Percentiles rank a stretch among this genome's conserved stretches.
phyloP scores from a whole-genome alignment of 2,329 filamentous ascomycete species.

The Ramularia collo-cygni region DNA sequence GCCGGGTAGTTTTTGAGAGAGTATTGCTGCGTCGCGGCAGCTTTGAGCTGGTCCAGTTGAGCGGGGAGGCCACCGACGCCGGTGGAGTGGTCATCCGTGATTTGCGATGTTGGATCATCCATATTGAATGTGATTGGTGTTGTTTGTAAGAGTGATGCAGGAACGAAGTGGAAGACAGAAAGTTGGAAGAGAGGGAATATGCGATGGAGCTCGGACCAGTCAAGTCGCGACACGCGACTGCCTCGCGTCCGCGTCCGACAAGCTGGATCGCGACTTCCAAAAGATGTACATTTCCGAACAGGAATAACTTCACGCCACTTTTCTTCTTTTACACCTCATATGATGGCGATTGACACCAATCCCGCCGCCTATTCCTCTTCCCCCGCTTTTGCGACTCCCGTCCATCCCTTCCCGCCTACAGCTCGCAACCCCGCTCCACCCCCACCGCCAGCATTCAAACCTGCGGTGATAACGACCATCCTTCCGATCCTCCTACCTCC shows the following conservation, averaged over 20 bases:
- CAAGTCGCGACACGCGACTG: no score
- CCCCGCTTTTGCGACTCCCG: slow-evolving; percentile 81
- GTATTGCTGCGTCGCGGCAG: slow-evolving; percentile 77
- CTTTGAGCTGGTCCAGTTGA: slow-evolving; percentile 59
- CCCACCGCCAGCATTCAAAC: slow-evolving; percentile 42
- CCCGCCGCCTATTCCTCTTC: slow-evolving; percentile 65
- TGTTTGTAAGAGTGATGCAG: no score
- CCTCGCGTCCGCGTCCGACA: no score
- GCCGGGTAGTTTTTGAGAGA: slow-evolving; percentile 81
- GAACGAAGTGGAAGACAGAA: no score
- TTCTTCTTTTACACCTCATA: neutral
- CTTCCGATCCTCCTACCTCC: slow-evolving; percentile 86
- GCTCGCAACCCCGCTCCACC: slow-evolving; percentile 40
- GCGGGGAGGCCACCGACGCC: slow-evolving; percentile 1
- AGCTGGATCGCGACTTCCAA: no score
- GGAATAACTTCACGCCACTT: no score
- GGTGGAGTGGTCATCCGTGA: neutral
- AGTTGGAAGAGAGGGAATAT: no score
- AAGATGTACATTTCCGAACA: no score
- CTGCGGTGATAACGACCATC: slow-evolving; percentile 54
- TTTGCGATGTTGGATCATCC: neutral
- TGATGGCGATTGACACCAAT: slow-evolving; percentile 5
- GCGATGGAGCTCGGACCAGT: slow-evolving; percentile 1
- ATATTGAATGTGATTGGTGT: no score
- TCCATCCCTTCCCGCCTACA: slow-evolving; percentile 56